Conservation (phyloP, 176 grass and related monocot genomes). For the Carex cristatella region DNA sequence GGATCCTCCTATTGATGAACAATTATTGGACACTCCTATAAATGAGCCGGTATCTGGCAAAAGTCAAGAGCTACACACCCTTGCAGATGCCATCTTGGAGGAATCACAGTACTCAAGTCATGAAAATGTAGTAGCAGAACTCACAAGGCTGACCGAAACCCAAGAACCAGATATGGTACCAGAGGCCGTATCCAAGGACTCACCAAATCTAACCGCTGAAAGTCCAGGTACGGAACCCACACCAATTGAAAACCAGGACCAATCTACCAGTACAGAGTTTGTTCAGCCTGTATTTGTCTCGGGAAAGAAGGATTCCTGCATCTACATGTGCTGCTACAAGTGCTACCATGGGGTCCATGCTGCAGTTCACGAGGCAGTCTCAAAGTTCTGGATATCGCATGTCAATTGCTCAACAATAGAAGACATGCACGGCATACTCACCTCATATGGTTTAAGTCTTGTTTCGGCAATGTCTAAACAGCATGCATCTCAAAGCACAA, state of each 20-base stretch:
- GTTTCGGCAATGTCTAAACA: constrained; percentile 45
- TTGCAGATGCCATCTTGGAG: not conserved
- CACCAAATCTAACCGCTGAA: constrained; percentile 6
- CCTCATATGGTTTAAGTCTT: constrained; percentile 58
- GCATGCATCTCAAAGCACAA: constrained; percentile 39
- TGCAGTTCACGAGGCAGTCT: constrained; percentile 49
- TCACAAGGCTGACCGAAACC: not conserved
- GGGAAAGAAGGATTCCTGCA: constrained; percentile 40
- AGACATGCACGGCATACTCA: constrained; percentile 80
- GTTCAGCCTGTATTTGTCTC: constrained; percentile 9
- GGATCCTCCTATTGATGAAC: not conserved
- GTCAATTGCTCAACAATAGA: constrained; percentile 43
- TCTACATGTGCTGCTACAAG: constrained; percentile 59
- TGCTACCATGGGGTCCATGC: constrained; percentile 56
- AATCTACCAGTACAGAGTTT: not conserved
- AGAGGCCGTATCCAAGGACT: not conserved
- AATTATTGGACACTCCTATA: not conserved
- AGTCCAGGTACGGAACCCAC: not conserved
- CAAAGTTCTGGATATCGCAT: constrained; percentile 41
- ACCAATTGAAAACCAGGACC: not conserved
- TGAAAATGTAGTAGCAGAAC: not conserved
- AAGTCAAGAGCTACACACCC: not conserved
- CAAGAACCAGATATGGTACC: not conserved
- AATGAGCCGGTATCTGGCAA: not conserved
- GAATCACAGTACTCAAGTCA: not conserved